These are phyloP conservation scores for Ogataea populi-albae DNA, from an alignment of 805 yeast genomes.

Conservation along the genomic window DNA sequence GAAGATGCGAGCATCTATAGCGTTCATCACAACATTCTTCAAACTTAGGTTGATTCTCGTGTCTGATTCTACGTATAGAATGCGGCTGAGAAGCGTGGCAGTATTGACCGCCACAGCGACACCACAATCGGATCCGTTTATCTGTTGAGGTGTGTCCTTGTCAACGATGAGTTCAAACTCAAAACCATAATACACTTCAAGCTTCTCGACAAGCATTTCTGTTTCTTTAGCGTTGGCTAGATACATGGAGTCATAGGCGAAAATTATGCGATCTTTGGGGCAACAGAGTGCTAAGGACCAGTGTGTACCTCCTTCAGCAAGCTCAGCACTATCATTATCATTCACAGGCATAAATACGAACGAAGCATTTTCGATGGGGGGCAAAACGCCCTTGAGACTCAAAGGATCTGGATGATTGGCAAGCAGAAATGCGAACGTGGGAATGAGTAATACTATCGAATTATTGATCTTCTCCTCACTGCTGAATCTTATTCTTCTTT, in stretches of 20 bases:
- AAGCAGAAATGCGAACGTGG: conserved; percentile 63
- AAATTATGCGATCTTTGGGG: conserved; percentile 44
- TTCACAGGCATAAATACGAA: conserved; percentile 68
- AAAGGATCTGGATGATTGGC: conserved; percentile 47
- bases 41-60: conserved; percentile 39
- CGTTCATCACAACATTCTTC: conserved; percentile 41
- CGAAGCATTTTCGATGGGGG: conserved; percentile 40
- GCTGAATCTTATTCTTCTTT: conserved; percentile 25
- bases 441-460: conserved; percentile 45
- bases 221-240: conserved; percentile 40
- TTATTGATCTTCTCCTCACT: conserved; percentile 24
- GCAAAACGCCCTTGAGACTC: conserved; percentile 43
- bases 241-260: conserved; percentile 59
- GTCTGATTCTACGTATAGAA: conserved; percentile 30
- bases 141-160: conserved; percentile 52
- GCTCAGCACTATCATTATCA: conserved; percentile 57
- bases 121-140: conserved; percentile 68
- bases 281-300: conserved; percentile 67
- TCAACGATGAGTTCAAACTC: conserved; percentile 21
- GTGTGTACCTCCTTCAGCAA: conserved; percentile 67
- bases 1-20: conserved; percentile 47
- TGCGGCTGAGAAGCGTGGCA: conserved; percentile 33
- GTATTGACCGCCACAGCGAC: conserved; percentile 41
- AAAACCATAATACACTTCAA: conserved; percentile 28
- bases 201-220: conserved; percentile 29